Percentiles rank a stretch among this genome's conserved stretches.
These are phyloP conservation scores for Saccharomyces uvarum DNA, from an alignment of 1,139 yeast species.

Conservation along the genomic window DNA sequence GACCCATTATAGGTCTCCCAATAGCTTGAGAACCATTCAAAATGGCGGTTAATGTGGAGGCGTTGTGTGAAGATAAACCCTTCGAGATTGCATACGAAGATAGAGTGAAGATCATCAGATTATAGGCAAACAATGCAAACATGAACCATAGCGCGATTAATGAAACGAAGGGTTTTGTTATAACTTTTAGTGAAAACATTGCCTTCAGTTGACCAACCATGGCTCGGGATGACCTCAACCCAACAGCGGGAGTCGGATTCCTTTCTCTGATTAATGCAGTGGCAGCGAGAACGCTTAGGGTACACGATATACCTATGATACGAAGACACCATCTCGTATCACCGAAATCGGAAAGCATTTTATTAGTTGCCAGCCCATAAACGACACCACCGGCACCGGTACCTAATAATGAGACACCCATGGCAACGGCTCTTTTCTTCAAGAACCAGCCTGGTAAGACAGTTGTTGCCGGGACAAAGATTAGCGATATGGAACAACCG, in stretches of 20 bases:
- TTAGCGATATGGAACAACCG: slow-evolving; percentile 53
- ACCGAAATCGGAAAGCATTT: slow-evolving; percentile 41
- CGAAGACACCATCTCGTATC: slow-evolving; percentile 63
- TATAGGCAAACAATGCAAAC: slow-evolving; percentile 49
- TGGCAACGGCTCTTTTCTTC: slow-evolving; percentile 48
- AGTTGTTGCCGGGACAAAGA: slow-evolving; percentile 52
- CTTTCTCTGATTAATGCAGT: slow-evolving; percentile 43
- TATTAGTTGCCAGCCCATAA: slow-evolving; percentile 36
- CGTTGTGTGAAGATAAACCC: slow-evolving; percentile 50
- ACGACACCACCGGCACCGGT: slow-evolving; percentile 54
- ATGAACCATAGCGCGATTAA: slow-evolving; percentile 49
- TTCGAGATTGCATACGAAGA: slow-evolving; percentile 55
- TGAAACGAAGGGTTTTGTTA: slow-evolving; percentile 17
- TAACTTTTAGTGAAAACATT: slow-evolving; percentile 11
- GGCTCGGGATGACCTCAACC: slow-evolving; percentile 15
- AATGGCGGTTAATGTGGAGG: slow-evolving; percentile 52
- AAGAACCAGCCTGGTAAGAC: slow-evolving; percentile 57
- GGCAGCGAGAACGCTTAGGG: slow-evolving; percentile 33
- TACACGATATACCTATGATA: slow-evolving; percentile 44
- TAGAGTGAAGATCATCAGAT: slow-evolving; percentile 52
- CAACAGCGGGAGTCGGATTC: slow-evolving; percentile 33
- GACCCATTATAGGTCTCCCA: slow-evolving; percentile 61
- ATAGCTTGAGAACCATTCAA: slow-evolving; percentile 56
- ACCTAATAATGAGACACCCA: slow-evolving; percentile 49
- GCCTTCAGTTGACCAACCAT: slow-evolving; percentile 10